These are phyloP conservation scores for Penicillium brevicompactum DNA, from an alignment of 2,329 filamentous ascomycete species.

Conservation along the genomic window DNA sequence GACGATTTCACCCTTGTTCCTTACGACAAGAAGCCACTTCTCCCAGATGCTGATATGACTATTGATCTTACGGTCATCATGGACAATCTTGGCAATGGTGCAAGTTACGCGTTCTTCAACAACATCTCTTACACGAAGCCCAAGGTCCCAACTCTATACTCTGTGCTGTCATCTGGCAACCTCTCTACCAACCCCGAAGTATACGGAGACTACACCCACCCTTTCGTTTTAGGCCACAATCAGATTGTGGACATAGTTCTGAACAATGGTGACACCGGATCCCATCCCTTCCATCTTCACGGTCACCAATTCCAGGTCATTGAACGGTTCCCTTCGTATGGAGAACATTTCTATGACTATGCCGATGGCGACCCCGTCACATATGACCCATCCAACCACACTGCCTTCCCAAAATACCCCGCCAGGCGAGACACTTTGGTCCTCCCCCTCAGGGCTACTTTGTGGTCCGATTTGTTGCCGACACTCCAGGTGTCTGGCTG, in stretches of 20 bases:
- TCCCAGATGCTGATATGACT: constrained; percentile 58
- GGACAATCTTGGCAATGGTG: constrained; percentile 6
- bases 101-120: constrained; percentile 57
- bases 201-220: constrained; percentile 4
- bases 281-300: constrained; percentile 56
- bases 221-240: constrained; percentile 1
- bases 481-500: constrained; percentile 61
- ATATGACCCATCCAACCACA: constrained; percentile 29
- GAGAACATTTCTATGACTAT: constrained; percentile 58
- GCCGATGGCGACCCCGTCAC: constrained; percentile 39
- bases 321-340: constrained; percentile 58
- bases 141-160: constrained; percentile 71
- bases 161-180: constrained; percentile 62
- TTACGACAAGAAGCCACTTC: constrained; percentile 63
- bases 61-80: constrained; percentile 58
- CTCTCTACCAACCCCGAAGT: constrained; percentile 44
- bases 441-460: constrained; percentile 67
- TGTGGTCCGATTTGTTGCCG: constrained; percentile 56
- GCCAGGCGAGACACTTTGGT: constrained; percentile 71
- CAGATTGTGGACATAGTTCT: constrained; percentile 5
- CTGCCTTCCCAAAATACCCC: constrained; percentile 55
- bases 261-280: constrained; percentile 1
- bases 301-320: constrained; percentile 69
- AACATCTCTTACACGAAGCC: constrained; percentile 69
- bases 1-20: constrained; percentile 76